These are phyloP conservation scores for Sporobolomyces roseus DNA, from an alignment of 768 basidiomycete genomes.

Conservation along the genomic window DNA sequence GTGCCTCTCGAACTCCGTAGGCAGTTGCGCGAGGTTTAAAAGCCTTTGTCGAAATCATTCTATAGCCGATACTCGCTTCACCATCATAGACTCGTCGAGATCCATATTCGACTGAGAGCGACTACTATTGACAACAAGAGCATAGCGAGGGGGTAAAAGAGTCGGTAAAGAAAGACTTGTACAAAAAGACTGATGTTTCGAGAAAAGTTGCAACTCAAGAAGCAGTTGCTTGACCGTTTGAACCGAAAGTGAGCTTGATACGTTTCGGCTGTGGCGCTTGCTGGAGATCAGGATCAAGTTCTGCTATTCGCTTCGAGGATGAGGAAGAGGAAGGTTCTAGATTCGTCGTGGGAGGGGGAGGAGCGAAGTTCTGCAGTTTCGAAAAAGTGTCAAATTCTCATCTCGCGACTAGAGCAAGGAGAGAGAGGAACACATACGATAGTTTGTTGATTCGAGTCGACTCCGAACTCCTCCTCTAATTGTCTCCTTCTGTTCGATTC, in stretches of 20 bases:
- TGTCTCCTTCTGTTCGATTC: not conserved
- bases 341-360: not conserved
- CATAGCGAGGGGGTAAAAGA: too few relatives aligned
- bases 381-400: not conserved
- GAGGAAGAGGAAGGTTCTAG: not conserved
- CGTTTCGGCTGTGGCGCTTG: conserved; percentile 2
- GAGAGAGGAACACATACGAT: not conserved
- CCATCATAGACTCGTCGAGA: too few relatives aligned
- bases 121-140: too few relatives aligned
- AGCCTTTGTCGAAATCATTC: too few relatives aligned
- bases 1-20: too few relatives aligned
- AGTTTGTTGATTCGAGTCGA: not conserved
- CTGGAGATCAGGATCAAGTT: not conserved
- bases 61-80: too few relatives aligned
- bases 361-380: not conserved
- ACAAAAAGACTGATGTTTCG: too few relatives aligned
- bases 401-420: not conserved
- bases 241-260: conserved; percentile 15
- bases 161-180: too few relatives aligned
- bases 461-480: not conserved
- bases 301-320: not conserved
- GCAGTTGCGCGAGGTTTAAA: too few relatives aligned
- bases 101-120: too few relatives aligned
- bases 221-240: too few relatives aligned
- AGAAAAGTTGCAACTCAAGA: too few relatives aligned